Conservation (phyloP, 164 flowering plant species). For the Umbilicus rupestris region DNA sequence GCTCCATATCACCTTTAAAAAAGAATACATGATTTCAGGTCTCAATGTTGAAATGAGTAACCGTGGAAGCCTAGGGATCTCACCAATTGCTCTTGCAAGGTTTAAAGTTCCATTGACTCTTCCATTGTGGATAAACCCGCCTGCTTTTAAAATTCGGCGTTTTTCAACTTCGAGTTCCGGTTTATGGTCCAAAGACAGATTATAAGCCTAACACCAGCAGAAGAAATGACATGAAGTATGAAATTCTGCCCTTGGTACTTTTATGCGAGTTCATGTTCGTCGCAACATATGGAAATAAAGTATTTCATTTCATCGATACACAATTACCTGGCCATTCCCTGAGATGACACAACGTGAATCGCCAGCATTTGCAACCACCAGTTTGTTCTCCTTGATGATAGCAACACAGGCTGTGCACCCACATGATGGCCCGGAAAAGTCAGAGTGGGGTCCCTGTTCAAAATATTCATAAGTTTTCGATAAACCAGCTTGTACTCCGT, state of each 20-base stretch:
- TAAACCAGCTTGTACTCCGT: neutral
- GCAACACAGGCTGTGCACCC: conserved; percentile 99
- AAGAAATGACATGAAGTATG: too few relatives aligned
- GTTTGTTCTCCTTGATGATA: conserved; percentile 60
- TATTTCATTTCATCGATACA: too few relatives aligned
- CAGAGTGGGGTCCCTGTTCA: conserved; percentile 89
- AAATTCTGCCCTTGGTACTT: too few relatives aligned
- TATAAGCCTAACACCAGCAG: conserved; percentile 62
- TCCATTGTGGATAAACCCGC: conserved; percentile 98
- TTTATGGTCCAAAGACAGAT: conserved; percentile 93
- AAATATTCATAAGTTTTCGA: neutral
- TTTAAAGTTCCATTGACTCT: conserved; percentile 96
- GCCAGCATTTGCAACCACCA: conserved; percentile 97
- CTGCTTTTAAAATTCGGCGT: conserved; percentile 86
- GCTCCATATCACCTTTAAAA: conserved; percentile 99
- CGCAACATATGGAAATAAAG: too few relatives aligned
- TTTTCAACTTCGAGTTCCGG: conserved; percentile 95
- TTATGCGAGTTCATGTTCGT: too few relatives aligned
- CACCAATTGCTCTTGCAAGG: conserved; percentile 97
- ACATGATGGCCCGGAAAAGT: conserved; percentile 93
- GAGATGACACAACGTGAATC: conserved; percentile 99
- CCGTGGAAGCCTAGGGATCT: neutral
- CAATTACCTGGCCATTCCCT: conserved; percentile 86
- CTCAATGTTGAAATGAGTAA: too few relatives aligned
- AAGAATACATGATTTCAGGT: too few relatives aligned